Percentiles rank a stretch among this genome's conserved stretches.
phyloP scores from a whole-genome alignment of 352 stramenopile genomes.

The Phytopythium cucurbitacearum region DNA sequence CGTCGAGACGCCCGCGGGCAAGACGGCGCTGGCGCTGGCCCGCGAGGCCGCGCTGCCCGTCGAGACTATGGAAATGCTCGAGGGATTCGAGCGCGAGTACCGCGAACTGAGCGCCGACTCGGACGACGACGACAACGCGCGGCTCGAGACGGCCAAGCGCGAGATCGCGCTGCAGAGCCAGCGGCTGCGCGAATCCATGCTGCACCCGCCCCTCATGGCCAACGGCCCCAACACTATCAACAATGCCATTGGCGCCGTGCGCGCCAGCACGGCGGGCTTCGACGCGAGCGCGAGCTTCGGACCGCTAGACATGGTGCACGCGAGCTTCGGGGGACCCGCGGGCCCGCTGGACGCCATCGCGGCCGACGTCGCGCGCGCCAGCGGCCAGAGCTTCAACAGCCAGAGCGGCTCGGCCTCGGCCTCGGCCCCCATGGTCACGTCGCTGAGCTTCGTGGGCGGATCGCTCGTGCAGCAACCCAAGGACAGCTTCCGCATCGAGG shows the following conservation, averaged over 20 bases:
- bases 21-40: slow-evolving; percentile 65
- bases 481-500: neutral
- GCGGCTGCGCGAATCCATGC: slow-evolving; percentile 70
- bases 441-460: slow-evolving; percentile 34
- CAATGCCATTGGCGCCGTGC: slow-evolving; percentile 2
- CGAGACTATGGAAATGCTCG: slow-evolving; percentile 54
- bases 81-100: slow-evolving; percentile 66
- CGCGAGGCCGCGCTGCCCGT: slow-evolving; percentile 45
- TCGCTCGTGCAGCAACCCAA: slow-evolving; percentile 24
- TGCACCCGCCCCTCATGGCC: slow-evolving; percentile 32
- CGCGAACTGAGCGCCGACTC: slow-evolving; percentile 48
- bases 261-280: slow-evolving; percentile 2
- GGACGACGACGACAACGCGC: slow-evolving; percentile 49
- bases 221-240: neutral
- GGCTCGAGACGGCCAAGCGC: slow-evolving; percentile 67
- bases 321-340: slow-evolving; percentile 18
- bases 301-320: slow-evolving; percentile 22
- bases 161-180: slow-evolving; percentile 77
- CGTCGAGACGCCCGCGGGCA: slow-evolving; percentile 65
- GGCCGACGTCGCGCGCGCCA: slow-evolving; percentile 12
- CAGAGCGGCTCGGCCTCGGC: slow-evolving; percentile 15
- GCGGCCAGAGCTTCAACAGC: slow-evolving; percentile 23
- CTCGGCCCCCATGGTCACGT: slow-evolving; percentile 23
- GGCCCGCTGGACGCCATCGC: slow-evolving; percentile 18
- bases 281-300: slow-evolving; percentile 5